Evolutionary conservation across 179 eudicot species (phyloP).

Genomic region (Silene noctiflora): DNA sequence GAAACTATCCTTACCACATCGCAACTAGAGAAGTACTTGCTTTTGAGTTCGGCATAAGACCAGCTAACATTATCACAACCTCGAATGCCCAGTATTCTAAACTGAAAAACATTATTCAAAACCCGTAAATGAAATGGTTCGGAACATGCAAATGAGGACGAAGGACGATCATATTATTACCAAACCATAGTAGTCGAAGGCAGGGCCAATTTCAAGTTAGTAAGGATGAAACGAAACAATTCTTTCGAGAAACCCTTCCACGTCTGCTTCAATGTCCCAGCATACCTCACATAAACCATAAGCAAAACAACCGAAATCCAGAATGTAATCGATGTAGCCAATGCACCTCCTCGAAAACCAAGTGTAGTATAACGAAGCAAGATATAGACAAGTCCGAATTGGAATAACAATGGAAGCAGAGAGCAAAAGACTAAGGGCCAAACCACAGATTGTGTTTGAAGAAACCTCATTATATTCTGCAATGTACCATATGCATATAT

Average conservation of each 20-base stretch:
- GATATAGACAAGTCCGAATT: constrained; percentile 37
- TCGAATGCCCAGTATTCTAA: constrained; percentile 83
- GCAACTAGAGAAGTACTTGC: constrained; percentile 63
- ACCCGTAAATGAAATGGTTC: no score
- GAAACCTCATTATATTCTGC: constrained; percentile 64
- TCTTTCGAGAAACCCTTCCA: constrained; percentile 48
- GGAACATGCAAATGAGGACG: neutral
- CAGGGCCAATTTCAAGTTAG: constrained; percentile 44
- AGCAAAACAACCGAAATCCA: constrained; percentile 53
- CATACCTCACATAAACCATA: constrained; percentile 31
- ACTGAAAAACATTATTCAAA: constrained; percentile 27
- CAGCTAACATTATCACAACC: constrained; percentile 65
- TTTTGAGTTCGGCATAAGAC: constrained; percentile 55
- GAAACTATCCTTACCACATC: constrained; percentile 45
- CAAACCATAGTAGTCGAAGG: constrained; percentile 70
- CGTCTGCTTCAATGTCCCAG: constrained; percentile 36
- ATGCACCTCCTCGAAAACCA: constrained; percentile 51
- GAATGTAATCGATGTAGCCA: constrained; percentile 50
- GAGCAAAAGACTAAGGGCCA: constrained; percentile 47
- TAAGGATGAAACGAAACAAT: constrained; percentile 25
- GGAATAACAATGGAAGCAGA: constrained; percentile 35
- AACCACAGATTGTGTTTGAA: constrained; percentile 65
- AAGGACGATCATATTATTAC: constrained; percentile 27
- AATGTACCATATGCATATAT: constrained; percentile 52
- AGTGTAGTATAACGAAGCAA: constrained; percentile 47